Percentiles rank a stretch among this genome's conserved stretches.
These are phyloP conservation scores for Cordyceps tenuipes DNA, from an alignment of 2,329 filamentous ascomycete species.

Conservation along the genomic window DNA sequence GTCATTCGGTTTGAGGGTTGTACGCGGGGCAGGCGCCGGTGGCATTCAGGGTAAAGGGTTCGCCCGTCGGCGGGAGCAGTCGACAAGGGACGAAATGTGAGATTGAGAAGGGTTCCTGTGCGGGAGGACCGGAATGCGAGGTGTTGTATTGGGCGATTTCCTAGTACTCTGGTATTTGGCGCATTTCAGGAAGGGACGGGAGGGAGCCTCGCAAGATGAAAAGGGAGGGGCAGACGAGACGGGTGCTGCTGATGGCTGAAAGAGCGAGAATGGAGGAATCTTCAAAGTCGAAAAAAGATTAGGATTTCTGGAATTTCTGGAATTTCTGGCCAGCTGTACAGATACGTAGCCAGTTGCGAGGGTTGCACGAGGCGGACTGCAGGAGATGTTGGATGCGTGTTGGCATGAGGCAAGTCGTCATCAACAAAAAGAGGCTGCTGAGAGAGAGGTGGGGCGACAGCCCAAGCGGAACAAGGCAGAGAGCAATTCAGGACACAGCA, in stretches of 20 bases:
- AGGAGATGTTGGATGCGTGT: not conserved
- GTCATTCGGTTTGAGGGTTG: not conserved
- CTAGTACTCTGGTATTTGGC: conserved; percentile 13
- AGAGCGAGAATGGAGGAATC: not conserved
- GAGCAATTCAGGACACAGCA: not conserved
- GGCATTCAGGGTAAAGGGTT: not conserved
- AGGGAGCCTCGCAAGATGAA: not conserved
- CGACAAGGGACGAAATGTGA: not conserved
- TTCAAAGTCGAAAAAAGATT: not conserved
- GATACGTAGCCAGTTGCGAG: not conserved
- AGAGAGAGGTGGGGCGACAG: not conserved
- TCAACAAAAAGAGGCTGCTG: conserved; percentile 1
- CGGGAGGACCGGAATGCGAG: conserved; percentile 11
- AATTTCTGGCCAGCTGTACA: not conserved
- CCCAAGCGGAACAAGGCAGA: not conserved
- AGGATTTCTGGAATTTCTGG: not conserved
- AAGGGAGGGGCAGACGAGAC: conserved; percentile 4
- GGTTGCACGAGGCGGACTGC: not conserved
- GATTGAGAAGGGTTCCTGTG: not conserved
- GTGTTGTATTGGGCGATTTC: conserved; percentile 7
- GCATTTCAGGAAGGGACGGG: conserved; percentile 10
- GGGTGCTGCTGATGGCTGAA: not conserved
- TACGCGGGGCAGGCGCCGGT: not conserved
- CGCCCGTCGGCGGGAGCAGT: not conserved
- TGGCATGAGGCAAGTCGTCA: not conserved